Conservation (phyloP, 805 yeast genomes). For the Schwanniomyces sp. region DNA sequence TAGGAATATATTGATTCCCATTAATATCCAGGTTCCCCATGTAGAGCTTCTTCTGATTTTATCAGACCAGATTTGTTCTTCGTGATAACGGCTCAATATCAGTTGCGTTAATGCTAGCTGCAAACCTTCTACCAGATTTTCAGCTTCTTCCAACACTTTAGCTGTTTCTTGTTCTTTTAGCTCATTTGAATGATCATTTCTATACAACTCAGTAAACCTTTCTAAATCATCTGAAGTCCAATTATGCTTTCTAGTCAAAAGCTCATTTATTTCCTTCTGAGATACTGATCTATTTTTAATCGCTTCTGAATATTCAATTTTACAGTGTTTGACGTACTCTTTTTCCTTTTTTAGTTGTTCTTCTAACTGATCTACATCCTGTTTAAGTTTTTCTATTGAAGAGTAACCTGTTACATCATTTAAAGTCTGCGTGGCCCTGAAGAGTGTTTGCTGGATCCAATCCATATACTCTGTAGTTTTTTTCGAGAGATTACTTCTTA, state of each 20-base stretch:
- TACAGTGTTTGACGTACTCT: slow-evolving; percentile 46
- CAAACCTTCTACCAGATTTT: slow-evolving; percentile 62
- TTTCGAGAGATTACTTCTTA: slow-evolving; percentile 35
- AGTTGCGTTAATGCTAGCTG: slow-evolving; percentile 70
- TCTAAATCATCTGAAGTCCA: slow-evolving; percentile 85
- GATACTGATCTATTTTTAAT: slow-evolving; percentile 62
- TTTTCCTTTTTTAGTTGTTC: slow-evolving; percentile 48
- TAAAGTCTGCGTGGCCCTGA: slow-evolving; percentile 63
- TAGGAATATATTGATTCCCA: slow-evolving; percentile 80
- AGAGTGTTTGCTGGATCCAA: slow-evolving; percentile 56
- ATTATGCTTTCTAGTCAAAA: slow-evolving; percentile 76
- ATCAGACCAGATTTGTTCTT: slow-evolving; percentile 98
- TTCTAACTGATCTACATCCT: slow-evolving; percentile 59
- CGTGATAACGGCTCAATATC: slow-evolving; percentile 87
- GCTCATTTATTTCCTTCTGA: slow-evolving; percentile 84
- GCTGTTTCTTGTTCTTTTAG: slow-evolving; percentile 55
- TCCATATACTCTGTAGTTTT: slow-evolving; percentile 50
- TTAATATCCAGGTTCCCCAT: slow-evolving; percentile 91
- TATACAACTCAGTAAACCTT: slow-evolving; percentile 76
- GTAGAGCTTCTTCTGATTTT: slow-evolving; percentile 91
- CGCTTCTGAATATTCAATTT: slow-evolving; percentile 56
- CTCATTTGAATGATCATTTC: slow-evolving; percentile 76
- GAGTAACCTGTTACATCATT: slow-evolving; percentile 94
- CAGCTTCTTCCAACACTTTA: slow-evolving; percentile 50
- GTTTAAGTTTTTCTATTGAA: slow-evolving; percentile 69